Evolutionary conservation across 768 basidiomycete species (phyloP).

Genomic region (Pleurotus ostreatus): DNA sequence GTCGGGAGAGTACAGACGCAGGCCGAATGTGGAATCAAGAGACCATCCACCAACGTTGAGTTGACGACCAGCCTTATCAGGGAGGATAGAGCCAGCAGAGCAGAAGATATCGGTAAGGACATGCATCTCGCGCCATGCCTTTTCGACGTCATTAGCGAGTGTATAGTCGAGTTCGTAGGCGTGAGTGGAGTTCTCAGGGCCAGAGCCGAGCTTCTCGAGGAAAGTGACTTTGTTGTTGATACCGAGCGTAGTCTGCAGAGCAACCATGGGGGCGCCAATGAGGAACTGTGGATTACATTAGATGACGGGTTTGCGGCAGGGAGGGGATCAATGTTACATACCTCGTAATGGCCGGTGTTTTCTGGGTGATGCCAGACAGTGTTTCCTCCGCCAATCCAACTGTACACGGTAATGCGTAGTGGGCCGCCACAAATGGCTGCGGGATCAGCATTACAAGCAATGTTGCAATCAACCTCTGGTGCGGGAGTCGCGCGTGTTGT

Average conservation of each 20-base stretch:
- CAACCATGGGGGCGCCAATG: conserved; percentile 41
- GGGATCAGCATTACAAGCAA: conserved; percentile 15
- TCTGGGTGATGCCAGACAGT: conserved; percentile 61
- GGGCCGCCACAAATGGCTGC: conserved; percentile 15
- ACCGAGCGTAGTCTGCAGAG: conserved; percentile 70
- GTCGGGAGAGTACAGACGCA: conserved; percentile 69
- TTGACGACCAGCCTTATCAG: conserved; percentile 65
- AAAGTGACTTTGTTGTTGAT: conserved; percentile 80
- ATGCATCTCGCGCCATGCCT: conserved; percentile 75
- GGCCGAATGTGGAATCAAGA: conserved; percentile 61
- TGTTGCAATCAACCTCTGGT: conserved; percentile 36
- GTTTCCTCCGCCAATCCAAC: conserved; percentile 47
- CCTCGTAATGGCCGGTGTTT: conserved; percentile 63
- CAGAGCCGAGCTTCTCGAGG: conserved; percentile 71
- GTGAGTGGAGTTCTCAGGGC: conserved; percentile 43
- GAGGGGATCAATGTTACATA: no score
- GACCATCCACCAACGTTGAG: conserved; percentile 72
- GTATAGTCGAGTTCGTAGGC: conserved; percentile 75
- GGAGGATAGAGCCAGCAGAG: conserved; percentile 66
- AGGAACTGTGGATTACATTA: conserved; percentile 26
- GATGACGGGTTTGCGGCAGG: no score
- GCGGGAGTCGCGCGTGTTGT: conserved; percentile 34
- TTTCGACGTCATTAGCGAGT: conserved; percentile 39
- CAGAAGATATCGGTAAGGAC: conserved; percentile 78
- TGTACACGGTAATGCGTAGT: conserved; percentile 8